A percentile compares a stretch with the other conserved stretches of the same genome.
Evolutionary conservation across 345 rosid species (phyloP).

Genomic region (Toxicodendron radicans): DNA sequence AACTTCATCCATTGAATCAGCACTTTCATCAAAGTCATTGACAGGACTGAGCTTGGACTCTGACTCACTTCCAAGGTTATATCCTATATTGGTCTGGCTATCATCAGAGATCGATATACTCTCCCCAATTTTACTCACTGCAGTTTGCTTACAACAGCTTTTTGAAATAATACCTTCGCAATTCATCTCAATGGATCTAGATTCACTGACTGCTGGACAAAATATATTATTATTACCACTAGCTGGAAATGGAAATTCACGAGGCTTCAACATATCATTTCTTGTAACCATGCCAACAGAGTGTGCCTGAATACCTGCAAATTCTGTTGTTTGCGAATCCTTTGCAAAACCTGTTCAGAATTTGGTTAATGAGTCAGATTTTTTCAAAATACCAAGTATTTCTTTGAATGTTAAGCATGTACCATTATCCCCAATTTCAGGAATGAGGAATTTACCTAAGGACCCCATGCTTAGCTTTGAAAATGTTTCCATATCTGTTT

Average conservation of each 20-base stretch:
- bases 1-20: slow-evolving; percentile 20
- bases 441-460: slow-evolving; percentile 3
- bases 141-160: slow-evolving; percentile 13
- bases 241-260: neutral
- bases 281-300: neutral
- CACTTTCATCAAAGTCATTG: slow-evolving; percentile 16
- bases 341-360: neutral
- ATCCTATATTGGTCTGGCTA: neutral
- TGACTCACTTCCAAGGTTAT: slow-evolving; percentile 2
- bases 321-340: slow-evolving; percentile 15
- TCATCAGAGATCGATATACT: neutral
- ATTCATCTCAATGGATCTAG: neutral
- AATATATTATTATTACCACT: neutral
- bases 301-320: neutral
- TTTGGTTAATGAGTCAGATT: slow-evolving; percentile 9
- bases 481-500: slow-evolving; percentile 15
- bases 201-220: neutral
- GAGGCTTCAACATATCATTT: slow-evolving; percentile 13
- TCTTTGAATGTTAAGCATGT: slow-evolving; percentile 2
- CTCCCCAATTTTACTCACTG: neutral
- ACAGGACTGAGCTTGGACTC: slow-evolving; percentile 9
- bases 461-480: slow-evolving; percentile 13
- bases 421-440: slow-evolving; percentile 13
- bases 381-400: neutral
- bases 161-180: slow-evolving; percentile 11